A percentile compares a stretch with the other conserved stretches of the same genome.
Conservation (phyloP, 2,329 filamentous ascomycete species). For the Arachnomyces sp. region DNA sequence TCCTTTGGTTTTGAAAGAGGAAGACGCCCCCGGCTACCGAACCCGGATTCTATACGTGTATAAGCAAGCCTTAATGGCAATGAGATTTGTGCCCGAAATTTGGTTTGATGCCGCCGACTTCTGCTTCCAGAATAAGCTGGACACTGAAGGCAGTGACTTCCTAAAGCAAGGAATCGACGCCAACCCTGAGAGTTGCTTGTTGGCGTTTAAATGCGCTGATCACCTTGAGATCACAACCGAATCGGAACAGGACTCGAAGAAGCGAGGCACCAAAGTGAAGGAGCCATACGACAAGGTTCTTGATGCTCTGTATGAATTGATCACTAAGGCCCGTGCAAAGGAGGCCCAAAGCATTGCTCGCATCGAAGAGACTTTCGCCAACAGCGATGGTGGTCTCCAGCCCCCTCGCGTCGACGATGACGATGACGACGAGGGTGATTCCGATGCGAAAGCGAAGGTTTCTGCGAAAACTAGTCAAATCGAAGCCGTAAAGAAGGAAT, state of each 20-base stretch:
- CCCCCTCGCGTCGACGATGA: slow-evolving; percentile 43
- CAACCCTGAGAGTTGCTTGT: slow-evolving; percentile 85
- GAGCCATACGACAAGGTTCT: slow-evolving; percentile 77
- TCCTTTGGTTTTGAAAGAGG: slow-evolving; percentile 72
- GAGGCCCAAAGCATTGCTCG: slow-evolving; percentile 54
- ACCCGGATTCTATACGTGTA: slow-evolving; percentile 81
- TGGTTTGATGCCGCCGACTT: slow-evolving; percentile 95
- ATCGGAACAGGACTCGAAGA: slow-evolving; percentile 59
- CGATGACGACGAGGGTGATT: slow-evolving; percentile 41
- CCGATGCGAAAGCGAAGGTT: slow-evolving; percentile 42
- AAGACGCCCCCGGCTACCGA: slow-evolving; percentile 67
- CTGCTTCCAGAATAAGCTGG: slow-evolving; percentile 70
- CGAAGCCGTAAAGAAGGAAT: slow-evolving; percentile 54
- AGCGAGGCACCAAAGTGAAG: slow-evolving; percentile 63
- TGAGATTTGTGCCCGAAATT: slow-evolving; percentile 90
- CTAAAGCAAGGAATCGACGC: slow-evolving; percentile 73
- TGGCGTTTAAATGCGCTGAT: slow-evolving; percentile 84
- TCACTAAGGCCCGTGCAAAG: slow-evolving; percentile 59
- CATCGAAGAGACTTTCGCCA: slow-evolving; percentile 47
- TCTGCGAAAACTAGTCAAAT: slow-evolving; percentile 48
- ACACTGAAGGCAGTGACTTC: slow-evolving; percentile 66
- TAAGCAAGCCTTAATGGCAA: slow-evolving; percentile 84
- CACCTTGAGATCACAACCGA: slow-evolving; percentile 71
- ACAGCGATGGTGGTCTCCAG: slow-evolving; percentile 30
- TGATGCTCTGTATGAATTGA: slow-evolving; percentile 78